A percentile compares a stretch with the other conserved stretches of the same genome.
Evolutionary conservation across 2,329 filamentous ascomycete genomes (phyloP).

Genomic region (Fusarium sp.): DNA sequence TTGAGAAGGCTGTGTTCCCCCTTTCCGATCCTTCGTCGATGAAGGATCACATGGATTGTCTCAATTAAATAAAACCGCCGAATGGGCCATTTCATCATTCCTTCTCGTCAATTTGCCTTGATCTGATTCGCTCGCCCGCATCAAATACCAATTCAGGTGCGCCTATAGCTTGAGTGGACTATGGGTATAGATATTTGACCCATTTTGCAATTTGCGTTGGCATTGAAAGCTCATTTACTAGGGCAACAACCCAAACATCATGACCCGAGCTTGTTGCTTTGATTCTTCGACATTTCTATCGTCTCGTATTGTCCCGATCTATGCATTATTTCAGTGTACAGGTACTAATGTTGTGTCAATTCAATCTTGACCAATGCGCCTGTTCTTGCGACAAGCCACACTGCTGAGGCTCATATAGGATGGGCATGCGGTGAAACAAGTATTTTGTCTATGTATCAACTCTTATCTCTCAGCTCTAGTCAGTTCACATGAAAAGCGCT

Average conservation of each 20-base stretch:
- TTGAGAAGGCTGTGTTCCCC: slow-evolving; percentile 12
- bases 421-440: background rate
- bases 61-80: slow-evolving; percentile 14
- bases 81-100: slow-evolving; percentile 6
- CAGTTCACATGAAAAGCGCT: background rate
- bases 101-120: background rate
- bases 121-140: slow-evolving; percentile 12
- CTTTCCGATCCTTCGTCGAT: slow-evolving; percentile 5
- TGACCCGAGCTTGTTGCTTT: background rate
- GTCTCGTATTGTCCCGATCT: too few species aligned
- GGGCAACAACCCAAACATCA: background rate
- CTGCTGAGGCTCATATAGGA: background rate
- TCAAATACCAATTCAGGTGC: background rate
- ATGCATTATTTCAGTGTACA: background rate
- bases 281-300: background rate
- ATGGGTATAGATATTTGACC: background rate
- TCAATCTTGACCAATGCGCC: background rate
- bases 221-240: background rate
- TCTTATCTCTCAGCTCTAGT: background rate
- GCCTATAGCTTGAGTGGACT: background rate
- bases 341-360: background rate
- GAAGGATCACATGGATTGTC: slow-evolving; percentile 27
- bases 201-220: slow-evolving; percentile 22
- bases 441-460: background rate
- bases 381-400: background rate